Evolutionary conservation across 2,329 filamentous ascomycete species (phyloP), one percentile per base, ranked within the genome.

Genomic region (Colletotrichum lupini): DNA sequence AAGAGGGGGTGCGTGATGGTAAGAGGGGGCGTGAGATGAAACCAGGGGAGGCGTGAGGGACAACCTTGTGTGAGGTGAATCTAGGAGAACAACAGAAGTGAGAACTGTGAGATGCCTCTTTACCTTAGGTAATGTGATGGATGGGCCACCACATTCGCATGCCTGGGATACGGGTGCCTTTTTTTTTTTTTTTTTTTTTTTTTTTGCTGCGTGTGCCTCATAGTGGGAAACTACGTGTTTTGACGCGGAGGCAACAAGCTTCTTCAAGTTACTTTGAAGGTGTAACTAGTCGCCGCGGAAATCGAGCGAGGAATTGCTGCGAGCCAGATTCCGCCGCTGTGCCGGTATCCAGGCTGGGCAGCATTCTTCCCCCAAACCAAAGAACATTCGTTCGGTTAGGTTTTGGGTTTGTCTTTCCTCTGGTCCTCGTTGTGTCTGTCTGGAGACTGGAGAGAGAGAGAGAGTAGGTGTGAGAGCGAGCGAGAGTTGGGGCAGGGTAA

Each of bases 111-210:
- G 28, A 46, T 28, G 42, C 60, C 60, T n/a, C 42, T n/a, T 62
- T 62, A 14, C 61, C 46, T 63, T 63, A 63, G 46, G 61, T 63
- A 63, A 55, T 55, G 61, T 49, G 42, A 19, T 49, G n/a, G 28
- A 55, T 53, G 46, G 46, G 61, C 26, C 46, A 63, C 28, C 61
- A 26, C 60, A 19, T 30, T 12, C 46, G 52, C 46, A 24, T 32
- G 9, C 46, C 46, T n/a, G n/a, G 24, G 46, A 37, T 55, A 53
- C n/a, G 46, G 60, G 11, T 32, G 32, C 32, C 11, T 32, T 32
- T 32, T 32, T 32, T 32, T 32, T 32, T 32, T 32, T 32, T 32
- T 32, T 32, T 32, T 32, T 32, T 32, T 11, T 63, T 28, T 42
- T 28, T 62, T 53, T 24, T 35, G 42, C 42, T 46, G 19, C 19